Conservation (phyloP, 78 protist species). For the Dictyostelium discoideum region DNA sequence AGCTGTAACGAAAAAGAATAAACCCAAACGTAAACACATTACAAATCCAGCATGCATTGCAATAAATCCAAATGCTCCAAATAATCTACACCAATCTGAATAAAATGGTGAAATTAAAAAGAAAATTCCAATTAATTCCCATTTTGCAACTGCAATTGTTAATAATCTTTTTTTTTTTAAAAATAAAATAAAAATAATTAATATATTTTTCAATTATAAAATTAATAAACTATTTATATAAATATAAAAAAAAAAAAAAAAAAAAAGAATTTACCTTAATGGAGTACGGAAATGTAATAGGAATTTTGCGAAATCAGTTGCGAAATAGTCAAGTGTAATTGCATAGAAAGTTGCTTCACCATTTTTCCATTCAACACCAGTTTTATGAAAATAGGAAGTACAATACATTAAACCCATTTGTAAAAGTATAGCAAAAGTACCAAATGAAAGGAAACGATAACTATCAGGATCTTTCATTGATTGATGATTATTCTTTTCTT, state of each 20-base stretch:
- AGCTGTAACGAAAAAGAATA: slow-evolving; percentile 71
- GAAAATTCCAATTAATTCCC: slow-evolving; percentile 54
- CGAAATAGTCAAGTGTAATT: slow-evolving; percentile 30
- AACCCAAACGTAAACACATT: slow-evolving; percentile 31
- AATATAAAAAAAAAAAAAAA: too few relatives aligned
- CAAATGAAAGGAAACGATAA: slow-evolving; percentile 50
- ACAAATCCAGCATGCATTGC: slow-evolving; percentile 58
- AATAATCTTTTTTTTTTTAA: neutral
- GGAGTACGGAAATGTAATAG: slow-evolving; percentile 18
- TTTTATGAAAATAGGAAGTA: slow-evolving; percentile 46
- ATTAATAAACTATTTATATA: too few relatives aligned
- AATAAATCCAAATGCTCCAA: slow-evolving; percentile 61
- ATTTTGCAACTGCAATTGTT: slow-evolving; percentile 66
- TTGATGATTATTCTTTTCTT: neutral
- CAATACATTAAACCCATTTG: slow-evolving; percentile 72
- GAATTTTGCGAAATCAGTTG: slow-evolving; percentile 42
- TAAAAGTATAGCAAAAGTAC: slow-evolving; percentile 8
- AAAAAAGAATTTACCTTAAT: neutral
- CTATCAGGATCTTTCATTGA: slow-evolving; percentile 6
- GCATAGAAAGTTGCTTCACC: slow-evolving; percentile 77
- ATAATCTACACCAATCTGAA: slow-evolving; percentile 39
- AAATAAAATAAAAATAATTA: neutral
- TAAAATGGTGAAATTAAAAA: slow-evolving; percentile 35
- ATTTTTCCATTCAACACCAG: slow-evolving; percentile 66
- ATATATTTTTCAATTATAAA: neutral